phyloP scores from a whole-genome alignment of 306 rosid species.

The Trichosanthes cucumerina region DNA sequence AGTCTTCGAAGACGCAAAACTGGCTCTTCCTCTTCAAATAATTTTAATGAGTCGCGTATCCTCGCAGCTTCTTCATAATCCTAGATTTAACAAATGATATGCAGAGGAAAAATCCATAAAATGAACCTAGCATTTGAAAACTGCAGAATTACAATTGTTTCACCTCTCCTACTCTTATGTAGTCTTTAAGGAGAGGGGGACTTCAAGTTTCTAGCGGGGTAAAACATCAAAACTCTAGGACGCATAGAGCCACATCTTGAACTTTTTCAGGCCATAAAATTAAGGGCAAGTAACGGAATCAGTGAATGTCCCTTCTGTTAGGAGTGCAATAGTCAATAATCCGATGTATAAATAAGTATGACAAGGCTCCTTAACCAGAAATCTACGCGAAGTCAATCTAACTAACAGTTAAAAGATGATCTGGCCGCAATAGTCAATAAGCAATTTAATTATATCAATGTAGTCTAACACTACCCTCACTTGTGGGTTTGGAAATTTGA shows the following conservation, averaged over 20 bases:
- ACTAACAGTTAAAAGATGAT: background rate
- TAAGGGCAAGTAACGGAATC: background rate
- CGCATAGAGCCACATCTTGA: background rate
- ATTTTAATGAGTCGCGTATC: slow-evolving; percentile 67
- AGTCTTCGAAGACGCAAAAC: slow-evolving; percentile 54
- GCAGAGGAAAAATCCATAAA: background rate
- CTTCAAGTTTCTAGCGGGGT: background rate
- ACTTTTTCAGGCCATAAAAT: background rate
- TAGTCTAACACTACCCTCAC: too few relatives aligned
- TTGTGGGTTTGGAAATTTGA: too few relatives aligned
- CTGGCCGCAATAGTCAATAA: background rate
- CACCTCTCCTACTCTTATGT: background rate
- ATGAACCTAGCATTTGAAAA: background rate
- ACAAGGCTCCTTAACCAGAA: background rate
- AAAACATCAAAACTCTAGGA: background rate
- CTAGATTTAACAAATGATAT: slow-evolving; percentile 24
- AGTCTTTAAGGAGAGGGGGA: background rate
- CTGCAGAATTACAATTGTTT: background rate
- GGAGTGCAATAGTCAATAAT: too few relatives aligned
- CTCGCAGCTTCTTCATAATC: slow-evolving; percentile 95
- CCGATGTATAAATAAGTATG: background rate
- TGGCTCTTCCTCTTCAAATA: slow-evolving; percentile 82
- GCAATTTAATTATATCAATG: too few relatives aligned
- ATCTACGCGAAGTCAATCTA: background rate
- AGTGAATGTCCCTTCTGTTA: background rate